Percentiles rank a stretch among this genome's conserved stretches.
Conservation (phyloP, 228 moss, liverwort and hornwort species). For the Sphagnum fallax region DNA sequence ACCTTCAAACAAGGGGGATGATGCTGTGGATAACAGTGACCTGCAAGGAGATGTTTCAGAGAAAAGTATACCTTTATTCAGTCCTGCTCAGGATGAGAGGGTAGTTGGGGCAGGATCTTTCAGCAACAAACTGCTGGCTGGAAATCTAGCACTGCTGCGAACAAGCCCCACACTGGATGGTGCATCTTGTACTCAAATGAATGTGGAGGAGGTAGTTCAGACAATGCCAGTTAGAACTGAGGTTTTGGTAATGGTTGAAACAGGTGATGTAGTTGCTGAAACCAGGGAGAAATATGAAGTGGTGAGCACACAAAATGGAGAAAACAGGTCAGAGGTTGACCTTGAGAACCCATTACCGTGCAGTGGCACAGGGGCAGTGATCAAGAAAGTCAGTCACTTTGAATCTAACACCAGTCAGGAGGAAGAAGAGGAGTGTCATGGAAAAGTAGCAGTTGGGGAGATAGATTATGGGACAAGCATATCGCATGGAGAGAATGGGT, state of each 20-base stretch:
- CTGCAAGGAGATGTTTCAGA: neutral
- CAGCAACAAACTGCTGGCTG: neutral
- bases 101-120: neutral
- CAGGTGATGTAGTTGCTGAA: neutral
- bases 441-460: constrained; percentile 1
- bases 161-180: neutral
- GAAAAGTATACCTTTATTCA: neutral
- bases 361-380: neutral
- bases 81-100: neutral
- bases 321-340: neutral
- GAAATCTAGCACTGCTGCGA: neutral
- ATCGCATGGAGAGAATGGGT: neutral
- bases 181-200: neutral
- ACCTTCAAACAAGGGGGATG: neutral
- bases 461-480: neutral
- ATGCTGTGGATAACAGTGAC: neutral
- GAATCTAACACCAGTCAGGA: constrained; percentile 30
- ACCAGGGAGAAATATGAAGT: neutral
- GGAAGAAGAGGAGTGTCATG: constrained; percentile 20
- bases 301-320: neutral
- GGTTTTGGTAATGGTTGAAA: neutral
- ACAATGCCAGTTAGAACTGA: neutral
- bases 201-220: neutral
- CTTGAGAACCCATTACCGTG: neutral
- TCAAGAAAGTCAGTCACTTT: constrained; percentile 16